Evolutionary conservation across 2,329 filamentous ascomycete genomes (phyloP).

Genomic region (Leptodontidium sp.): DNA sequence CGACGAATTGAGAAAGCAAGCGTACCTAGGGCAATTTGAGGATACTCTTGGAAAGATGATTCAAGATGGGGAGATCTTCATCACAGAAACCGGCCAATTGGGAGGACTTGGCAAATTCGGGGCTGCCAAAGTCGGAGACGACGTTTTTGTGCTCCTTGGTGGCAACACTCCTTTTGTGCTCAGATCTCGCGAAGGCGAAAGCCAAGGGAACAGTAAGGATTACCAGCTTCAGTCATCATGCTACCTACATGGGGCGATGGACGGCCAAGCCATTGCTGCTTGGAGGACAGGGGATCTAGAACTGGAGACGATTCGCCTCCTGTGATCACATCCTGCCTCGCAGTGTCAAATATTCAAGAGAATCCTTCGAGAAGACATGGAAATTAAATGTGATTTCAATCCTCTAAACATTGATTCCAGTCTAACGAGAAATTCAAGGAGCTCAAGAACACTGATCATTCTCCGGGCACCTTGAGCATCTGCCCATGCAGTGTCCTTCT

Average conservation of each 20-base stretch:
- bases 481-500: no score
- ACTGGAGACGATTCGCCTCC: neutral
- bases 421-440: no score
- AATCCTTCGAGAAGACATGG: neutral
- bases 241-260: neutral
- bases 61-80: neutral
- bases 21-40: neutral
- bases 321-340: neutral
- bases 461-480: no score
- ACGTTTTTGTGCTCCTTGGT: conserved; percentile 1
- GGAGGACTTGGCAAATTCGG: neutral
- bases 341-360: neutral
- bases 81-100: neutral
- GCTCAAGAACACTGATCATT: no score
- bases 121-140: neutral
- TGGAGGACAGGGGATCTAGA: neutral
- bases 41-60: conserved; percentile 3
- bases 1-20: neutral
- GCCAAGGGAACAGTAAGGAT: neutral
- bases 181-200: neutral
- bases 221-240: neutral
- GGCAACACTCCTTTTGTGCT: neutral
- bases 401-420: no score
- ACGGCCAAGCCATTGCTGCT: neutral
- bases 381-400: no score